Conservation (phyloP, 1,139 yeast species). For the Candida sanyaensis region DNA sequence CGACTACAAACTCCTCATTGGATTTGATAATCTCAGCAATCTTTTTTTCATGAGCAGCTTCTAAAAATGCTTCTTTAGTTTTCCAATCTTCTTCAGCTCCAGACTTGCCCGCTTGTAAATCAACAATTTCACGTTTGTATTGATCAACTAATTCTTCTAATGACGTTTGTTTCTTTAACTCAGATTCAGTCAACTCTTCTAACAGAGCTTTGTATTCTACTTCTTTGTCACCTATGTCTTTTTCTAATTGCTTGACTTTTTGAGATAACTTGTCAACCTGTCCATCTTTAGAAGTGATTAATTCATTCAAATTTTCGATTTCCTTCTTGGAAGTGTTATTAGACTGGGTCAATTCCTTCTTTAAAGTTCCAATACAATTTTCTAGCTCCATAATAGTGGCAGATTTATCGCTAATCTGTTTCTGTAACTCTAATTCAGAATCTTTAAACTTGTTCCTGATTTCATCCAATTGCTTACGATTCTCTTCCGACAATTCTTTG, state of each 20-base stretch:
- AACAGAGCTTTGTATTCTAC: neutral
- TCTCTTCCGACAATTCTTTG: constrained; percentile 1
- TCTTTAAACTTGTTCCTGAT: neutral
- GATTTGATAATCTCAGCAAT: neutral
- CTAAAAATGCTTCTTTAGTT: neutral
- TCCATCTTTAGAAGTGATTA: constrained; percentile 6
- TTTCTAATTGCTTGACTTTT: neutral
- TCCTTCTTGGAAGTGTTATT: neutral
- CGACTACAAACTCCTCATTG: neutral
- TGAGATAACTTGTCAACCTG: constrained; percentile 2
- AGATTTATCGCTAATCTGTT: neutral
- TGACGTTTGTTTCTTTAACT: neutral
- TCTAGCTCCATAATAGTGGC: constrained; percentile 1
- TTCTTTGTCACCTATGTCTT: neutral
- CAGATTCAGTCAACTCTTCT: neutral
- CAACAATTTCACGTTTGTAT: neutral
- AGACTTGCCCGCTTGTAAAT: neutral
- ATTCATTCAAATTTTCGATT: constrained; percentile 2
- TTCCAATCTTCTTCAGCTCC: constrained; percentile 1
- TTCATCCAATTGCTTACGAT: constrained; percentile 1
- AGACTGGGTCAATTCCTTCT: neutral
- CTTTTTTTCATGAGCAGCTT: neutral
- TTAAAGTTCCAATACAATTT: neutral
- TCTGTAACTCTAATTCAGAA: neutral
- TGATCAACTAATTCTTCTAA: neutral